A percentile compares a stretch with the other conserved stretches of the same genome.
These are phyloP conservation scores for Bacidia rubella DNA, from an alignment of 495 filamentous ascomycete genomes.

Conservation along the genomic window DNA sequence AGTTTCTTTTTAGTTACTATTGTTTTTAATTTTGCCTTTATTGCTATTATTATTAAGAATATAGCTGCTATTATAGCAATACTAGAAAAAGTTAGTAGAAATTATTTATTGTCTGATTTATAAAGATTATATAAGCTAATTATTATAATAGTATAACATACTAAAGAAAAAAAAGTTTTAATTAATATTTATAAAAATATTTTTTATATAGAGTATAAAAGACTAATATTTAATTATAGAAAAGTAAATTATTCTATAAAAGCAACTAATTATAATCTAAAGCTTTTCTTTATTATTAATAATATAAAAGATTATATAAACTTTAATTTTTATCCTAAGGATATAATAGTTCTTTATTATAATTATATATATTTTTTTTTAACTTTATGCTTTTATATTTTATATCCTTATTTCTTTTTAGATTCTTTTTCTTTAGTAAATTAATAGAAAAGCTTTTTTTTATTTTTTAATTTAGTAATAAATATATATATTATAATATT, in stretches of 20 bases:
- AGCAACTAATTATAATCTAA: background rate
- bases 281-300: background rate
- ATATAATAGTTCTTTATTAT: background rate
- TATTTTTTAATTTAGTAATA: background rate
- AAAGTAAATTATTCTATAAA: background rate
- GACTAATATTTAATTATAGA: background rate
- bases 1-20: background rate
- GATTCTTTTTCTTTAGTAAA: background rate
- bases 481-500: background rate
- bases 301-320: background rate
- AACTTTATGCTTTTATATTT: background rate
- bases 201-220: background rate
- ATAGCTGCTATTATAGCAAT: background rate
- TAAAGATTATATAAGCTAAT: background rate
- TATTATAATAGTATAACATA: background rate
- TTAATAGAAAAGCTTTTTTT: slow-evolving; percentile 2
- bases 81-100: background rate
- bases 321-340: background rate
- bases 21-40: background rate
- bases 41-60: background rate
- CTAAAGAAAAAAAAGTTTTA: background rate
- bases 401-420: background rate
- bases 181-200: background rate
- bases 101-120: background rate
- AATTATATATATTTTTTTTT: background rate